Evolutionary conservation across 2,329 filamentous ascomycete species (phyloP), one percentile per base, ranked within the genome.

Genomic region (Camillea tinctor): DNA sequence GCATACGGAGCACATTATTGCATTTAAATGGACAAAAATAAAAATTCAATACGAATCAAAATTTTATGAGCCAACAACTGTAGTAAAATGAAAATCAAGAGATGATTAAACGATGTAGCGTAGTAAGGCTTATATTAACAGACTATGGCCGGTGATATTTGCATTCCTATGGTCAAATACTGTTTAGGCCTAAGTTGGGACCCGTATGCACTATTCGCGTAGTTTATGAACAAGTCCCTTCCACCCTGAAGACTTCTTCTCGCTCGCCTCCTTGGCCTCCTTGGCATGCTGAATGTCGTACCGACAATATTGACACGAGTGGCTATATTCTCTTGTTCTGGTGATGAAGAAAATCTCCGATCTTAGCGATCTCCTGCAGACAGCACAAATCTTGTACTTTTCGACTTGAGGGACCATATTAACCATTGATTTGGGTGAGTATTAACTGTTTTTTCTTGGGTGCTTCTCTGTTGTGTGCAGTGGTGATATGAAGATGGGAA

Each of bases 241-340:
- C 62, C 56, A 57, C 9, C 23, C 60, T 52, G 50, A 50, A 7
- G 55, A 19, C 5, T 50, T 51, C 4, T 50, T 55, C 40, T 55
- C 58, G 7, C 9, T 8, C 15, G 30, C 52, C 2, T 30, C 40
- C 5, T 24, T 26, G 22, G 53, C 19, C 55, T 9, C 4, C 19
- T 26, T n/a, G 59, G 26, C 11, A 24, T 15, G 19, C 9, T 50
- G n/a, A 9, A 52, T 48, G 15, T 60, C 60, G 21, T 60, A 23
- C 23, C 52, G 57, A 56, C 63, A 64, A 56, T 56, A 59, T 7
- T 54, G 53, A 44, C 63, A 64, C 5, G 54, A 26, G 1, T 19
- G 22, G 7, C 30, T 52, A 15, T 54, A 49, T 19, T 56, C 56
- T 30, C 44, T 50, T 17, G 54, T 61, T 17, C 52, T n/a, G 24